Conservation (phyloP, 805 yeast species). For the Candida methanosorbosa region DNA sequence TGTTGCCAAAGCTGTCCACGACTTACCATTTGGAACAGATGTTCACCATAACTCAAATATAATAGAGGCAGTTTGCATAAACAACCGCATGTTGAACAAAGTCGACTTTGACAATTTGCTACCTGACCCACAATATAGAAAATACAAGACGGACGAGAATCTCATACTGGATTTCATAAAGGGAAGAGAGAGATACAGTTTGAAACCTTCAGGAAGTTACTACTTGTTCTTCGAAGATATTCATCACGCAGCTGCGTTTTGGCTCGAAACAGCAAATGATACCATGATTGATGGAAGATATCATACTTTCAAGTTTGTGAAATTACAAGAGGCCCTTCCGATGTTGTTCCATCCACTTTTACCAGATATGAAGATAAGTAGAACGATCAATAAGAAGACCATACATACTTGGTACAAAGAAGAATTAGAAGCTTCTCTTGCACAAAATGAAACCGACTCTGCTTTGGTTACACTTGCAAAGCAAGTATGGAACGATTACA, state of each 20-base stretch:
- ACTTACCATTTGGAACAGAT: neutral
- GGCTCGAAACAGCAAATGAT: constrained; percentile 35
- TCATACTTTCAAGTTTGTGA: constrained; percentile 36
- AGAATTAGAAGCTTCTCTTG: constrained; percentile 1
- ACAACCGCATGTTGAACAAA: constrained; percentile 23
- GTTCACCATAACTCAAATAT: constrained; percentile 19
- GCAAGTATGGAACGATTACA: neutral
- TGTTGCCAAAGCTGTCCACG: neutral
- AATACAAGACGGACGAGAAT: constrained; percentile 8
- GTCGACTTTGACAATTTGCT: constrained; percentile 32
- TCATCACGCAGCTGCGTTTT: constrained; percentile 43
- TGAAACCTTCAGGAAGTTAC: constrained; percentile 39
- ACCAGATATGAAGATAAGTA: constrained; percentile 10
- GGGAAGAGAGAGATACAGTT: constrained; percentile 36
- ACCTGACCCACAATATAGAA: constrained; percentile 26
- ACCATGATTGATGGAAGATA: constrained; percentile 43
- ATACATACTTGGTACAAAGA: constrained; percentile 1
- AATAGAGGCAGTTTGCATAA: constrained; percentile 29
- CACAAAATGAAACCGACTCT: neutral
- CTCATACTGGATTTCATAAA: constrained; percentile 26
- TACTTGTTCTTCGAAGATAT: constrained; percentile 41
- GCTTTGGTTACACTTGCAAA: constrained; percentile 2
- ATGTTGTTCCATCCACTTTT: constrained; percentile 13
- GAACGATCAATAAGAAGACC: constrained; percentile 1
- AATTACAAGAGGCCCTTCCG: constrained; percentile 14